A percentile compares a stretch with the other conserved stretches of the same genome.
Evolutionary conservation across 1,284 basidiomycete genomes (phyloP).

Genomic region (Boletus semigastroideus): DNA sequence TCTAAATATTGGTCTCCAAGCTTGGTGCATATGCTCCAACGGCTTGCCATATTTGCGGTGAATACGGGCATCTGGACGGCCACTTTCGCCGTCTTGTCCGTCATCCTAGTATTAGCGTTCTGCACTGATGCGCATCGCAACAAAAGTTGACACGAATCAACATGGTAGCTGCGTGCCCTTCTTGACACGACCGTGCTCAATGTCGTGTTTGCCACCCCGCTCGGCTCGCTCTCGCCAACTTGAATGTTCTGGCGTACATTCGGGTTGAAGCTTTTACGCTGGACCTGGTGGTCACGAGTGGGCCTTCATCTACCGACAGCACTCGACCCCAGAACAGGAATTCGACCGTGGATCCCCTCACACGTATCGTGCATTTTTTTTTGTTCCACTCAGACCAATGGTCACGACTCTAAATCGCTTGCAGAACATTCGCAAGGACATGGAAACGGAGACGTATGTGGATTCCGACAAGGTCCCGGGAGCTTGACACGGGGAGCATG

Average conservation of each 20-base stretch:
- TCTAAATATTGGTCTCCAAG: too few species aligned
- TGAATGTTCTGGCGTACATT: constrained; percentile 17
- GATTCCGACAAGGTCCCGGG: too few species aligned
- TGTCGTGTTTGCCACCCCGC: background rate
- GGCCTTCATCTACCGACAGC: too few species aligned
- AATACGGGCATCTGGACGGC: constrained; percentile 18
- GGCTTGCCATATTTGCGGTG: constrained; percentile 4
- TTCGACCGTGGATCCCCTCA: too few species aligned
- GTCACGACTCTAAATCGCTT: too few species aligned
- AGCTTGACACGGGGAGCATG: too few species aligned
- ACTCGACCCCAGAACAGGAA: too few species aligned
- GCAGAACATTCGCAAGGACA: too few species aligned
- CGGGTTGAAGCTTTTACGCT: background rate
- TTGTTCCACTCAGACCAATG: too few species aligned
- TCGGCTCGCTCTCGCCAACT: constrained; percentile 12
- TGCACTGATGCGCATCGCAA: background rate
- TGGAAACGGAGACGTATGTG: too few species aligned
- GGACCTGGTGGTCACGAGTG: too few species aligned
- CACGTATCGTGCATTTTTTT: too few species aligned
- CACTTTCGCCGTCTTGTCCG: constrained; percentile 1
- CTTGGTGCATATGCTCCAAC: constrained; percentile 1
- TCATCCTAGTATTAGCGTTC: constrained; percentile 8
- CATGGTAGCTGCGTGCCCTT: background rate
- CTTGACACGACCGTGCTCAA: background rate
- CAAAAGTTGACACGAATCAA: background rate